phyloP scores from a whole-genome alignment of 2,329 filamentous ascomycete species.

The Mariannaea elegans region DNA sequence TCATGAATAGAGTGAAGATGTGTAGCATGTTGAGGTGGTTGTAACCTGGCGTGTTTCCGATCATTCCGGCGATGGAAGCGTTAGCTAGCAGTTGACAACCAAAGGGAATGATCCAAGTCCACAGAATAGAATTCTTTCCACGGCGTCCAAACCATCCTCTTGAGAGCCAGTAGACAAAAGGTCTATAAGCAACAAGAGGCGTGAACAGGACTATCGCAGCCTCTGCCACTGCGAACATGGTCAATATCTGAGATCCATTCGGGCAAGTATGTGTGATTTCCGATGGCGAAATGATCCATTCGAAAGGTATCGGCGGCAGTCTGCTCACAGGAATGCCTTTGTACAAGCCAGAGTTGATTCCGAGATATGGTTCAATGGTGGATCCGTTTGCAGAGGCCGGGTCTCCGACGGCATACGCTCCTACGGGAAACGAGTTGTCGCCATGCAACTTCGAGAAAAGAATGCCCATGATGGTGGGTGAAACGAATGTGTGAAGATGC shows the following conservation, averaged over 20 bases:
- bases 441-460: conserved; percentile 26
- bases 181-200: conserved; percentile 28
- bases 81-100: conserved; percentile 31
- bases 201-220: conserved; percentile 24
- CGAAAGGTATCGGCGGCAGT: conserved; percentile 33
- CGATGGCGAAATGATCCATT: conserved; percentile 35
- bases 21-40: conserved; percentile 32
- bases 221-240: conserved; percentile 33
- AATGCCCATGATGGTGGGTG: conserved; percentile 23
- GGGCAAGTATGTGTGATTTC: conserved; percentile 25
- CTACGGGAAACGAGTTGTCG: conserved; percentile 11
- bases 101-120: conserved; percentile 30
- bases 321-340: conserved; percentile 1
- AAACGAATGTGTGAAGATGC: no score
- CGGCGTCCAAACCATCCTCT: conserved; percentile 28
- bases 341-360: conserved; percentile 32
- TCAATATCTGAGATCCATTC: conserved; percentile 19
- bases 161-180: conserved; percentile 29
- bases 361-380: conserved; percentile 30
- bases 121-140: conserved; percentile 8
- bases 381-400: conserved; percentile 21
- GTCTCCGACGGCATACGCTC: conserved; percentile 15
- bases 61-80: conserved; percentile 31
- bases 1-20: conserved; percentile 34
- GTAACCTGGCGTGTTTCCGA: conserved; percentile 33